These are phyloP conservation scores for Sporisorium sorghi DNA, from an alignment of 1,284 basidiomycete genomes.

Conservation along the genomic window DNA sequence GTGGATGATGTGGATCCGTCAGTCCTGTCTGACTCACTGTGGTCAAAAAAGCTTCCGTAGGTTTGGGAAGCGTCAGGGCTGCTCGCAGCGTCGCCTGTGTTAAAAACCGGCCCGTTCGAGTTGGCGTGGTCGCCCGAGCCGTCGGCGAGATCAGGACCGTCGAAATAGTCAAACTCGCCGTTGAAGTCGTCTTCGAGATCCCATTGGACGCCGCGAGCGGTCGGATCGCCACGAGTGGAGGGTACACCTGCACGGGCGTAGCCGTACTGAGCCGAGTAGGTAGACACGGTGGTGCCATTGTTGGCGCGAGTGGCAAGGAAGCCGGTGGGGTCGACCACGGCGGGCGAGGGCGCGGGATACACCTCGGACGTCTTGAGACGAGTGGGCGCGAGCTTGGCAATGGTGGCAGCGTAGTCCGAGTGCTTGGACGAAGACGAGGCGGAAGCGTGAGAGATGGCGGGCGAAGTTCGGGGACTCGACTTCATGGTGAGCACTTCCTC, in stretches of 20 bases:
- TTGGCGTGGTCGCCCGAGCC: slow-evolving; percentile 31
- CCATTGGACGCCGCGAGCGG: slow-evolving; percentile 58
- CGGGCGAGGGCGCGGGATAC: slow-evolving; percentile 71
- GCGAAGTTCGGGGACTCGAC: slow-evolving; percentile 50
- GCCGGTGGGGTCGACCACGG: slow-evolving; percentile 75
- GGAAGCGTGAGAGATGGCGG: slow-evolving; percentile 46
- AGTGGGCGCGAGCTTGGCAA: slow-evolving; percentile 93
- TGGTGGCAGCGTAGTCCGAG: slow-evolving; percentile 69
- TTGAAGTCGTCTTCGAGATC: slow-evolving; percentile 72
- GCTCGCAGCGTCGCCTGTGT: slow-evolving; percentile 56
- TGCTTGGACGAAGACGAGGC: slow-evolving; percentile 32
- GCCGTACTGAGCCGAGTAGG: slow-evolving; percentile 45
- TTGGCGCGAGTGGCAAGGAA: slow-evolving; percentile 51
- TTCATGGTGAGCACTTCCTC: slow-evolving; percentile 71
- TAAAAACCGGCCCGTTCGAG: slow-evolving; percentile 48
- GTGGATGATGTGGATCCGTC: slow-evolving; percentile 48
- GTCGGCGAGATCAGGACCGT: slow-evolving; percentile 73
- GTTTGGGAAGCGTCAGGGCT: slow-evolving; percentile 51
- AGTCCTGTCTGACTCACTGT: slow-evolving; percentile 54
- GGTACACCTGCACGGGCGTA: slow-evolving; percentile 42
- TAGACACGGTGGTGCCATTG: slow-evolving; percentile 42
- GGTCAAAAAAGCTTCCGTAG: slow-evolving; percentile 55
- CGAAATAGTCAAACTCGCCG: slow-evolving; percentile 77
- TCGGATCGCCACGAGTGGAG: slow-evolving; percentile 35
- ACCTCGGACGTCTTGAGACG: slow-evolving; percentile 81